phyloP scores from a whole-genome alignment of 257 asterid genomes.

The Eucommia ulmoides region DNA sequence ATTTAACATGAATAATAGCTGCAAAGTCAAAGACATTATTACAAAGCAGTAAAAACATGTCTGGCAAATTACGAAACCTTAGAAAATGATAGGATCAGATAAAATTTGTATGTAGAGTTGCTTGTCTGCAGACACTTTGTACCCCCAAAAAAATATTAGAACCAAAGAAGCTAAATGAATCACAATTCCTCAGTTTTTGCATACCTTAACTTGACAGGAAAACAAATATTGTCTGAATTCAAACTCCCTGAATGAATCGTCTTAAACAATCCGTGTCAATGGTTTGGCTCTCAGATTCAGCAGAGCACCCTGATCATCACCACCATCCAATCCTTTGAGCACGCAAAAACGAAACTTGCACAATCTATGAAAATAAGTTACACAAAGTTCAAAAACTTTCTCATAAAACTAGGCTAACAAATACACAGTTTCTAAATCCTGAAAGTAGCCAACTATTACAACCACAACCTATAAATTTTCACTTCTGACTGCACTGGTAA shows the following conservation, averaged over 20 bases:
- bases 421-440: too few species aligned
- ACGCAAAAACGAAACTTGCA: too few species aligned
- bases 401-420: too few species aligned
- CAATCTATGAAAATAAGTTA: too few species aligned
- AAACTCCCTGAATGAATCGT: slow-evolving; percentile 91
- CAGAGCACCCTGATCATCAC: slow-evolving; percentile 83
- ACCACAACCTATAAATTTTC: too few species aligned
- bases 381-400: too few species aligned
- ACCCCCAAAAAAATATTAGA: background rate
- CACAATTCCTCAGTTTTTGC: slow-evolving; percentile 7
- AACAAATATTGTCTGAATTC: slow-evolving; percentile 97
- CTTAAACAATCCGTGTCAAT: slow-evolving; percentile 73
- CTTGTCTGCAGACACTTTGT: background rate
- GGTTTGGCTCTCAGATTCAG: slow-evolving; percentile 65
- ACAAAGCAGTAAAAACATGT: too few species aligned
- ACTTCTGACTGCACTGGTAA: too few species aligned
- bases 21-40: slow-evolving; percentile 23
- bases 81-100: too few species aligned
- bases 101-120: too few species aligned
- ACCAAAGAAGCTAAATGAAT: background rate
- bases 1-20: slow-evolving; percentile 77
- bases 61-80: too few species aligned
- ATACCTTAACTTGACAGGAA: slow-evolving; percentile 96
- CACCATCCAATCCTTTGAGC: slow-evolving; percentile 85
- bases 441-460: too few species aligned